phyloP scores from a whole-genome alignment of 1,139 yeast genomes.

The Debaryomyces coudertii region DNA sequence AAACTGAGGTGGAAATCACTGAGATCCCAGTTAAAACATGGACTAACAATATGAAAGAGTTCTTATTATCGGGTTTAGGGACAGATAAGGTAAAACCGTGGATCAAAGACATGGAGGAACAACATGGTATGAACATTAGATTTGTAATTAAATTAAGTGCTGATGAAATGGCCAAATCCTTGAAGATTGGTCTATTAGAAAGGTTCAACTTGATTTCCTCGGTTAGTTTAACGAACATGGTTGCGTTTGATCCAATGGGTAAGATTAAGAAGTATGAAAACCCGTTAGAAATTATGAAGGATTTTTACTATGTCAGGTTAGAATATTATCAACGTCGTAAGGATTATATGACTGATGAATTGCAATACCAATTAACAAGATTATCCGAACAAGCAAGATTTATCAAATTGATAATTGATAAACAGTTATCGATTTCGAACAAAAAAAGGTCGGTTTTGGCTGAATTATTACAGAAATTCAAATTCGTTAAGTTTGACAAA shows the following conservation, averaged over 20 bases:
- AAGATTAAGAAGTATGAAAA: conserved; percentile 80
- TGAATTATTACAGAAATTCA: conserved; percentile 58
- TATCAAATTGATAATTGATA: conserved; percentile 85
- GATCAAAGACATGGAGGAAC: conserved; percentile 95
- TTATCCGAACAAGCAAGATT: conserved; percentile 87
- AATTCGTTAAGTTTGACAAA: conserved; percentile 78
- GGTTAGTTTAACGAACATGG: conserved; percentile 83
- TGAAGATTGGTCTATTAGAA: conserved; percentile 74
- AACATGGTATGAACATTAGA: conserved; percentile 79
- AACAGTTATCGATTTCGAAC: conserved; percentile 69
- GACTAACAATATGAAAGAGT: conserved; percentile 90
- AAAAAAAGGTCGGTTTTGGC: conserved; percentile 69
- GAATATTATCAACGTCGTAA: conserved; percentile 92
- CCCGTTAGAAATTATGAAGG: conserved; percentile 77
- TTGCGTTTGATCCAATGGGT: conserved; percentile 92
- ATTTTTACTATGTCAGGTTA: conserved; percentile 82
- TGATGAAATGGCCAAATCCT: conserved; percentile 83
- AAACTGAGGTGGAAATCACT: conserved; percentile 80
- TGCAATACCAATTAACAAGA: conserved; percentile 75
- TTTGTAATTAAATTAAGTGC: conserved; percentile 74
- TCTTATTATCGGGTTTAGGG: conserved; percentile 75
- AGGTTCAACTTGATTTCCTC: conserved; percentile 77
- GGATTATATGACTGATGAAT: conserved; percentile 69
- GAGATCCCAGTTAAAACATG: conserved; percentile 93
- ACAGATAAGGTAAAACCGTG: conserved; percentile 73